Evolutionary conservation across 1,284 basidiomycete species (phyloP).

Genomic region (Anthracocystis walkeri): DNA sequence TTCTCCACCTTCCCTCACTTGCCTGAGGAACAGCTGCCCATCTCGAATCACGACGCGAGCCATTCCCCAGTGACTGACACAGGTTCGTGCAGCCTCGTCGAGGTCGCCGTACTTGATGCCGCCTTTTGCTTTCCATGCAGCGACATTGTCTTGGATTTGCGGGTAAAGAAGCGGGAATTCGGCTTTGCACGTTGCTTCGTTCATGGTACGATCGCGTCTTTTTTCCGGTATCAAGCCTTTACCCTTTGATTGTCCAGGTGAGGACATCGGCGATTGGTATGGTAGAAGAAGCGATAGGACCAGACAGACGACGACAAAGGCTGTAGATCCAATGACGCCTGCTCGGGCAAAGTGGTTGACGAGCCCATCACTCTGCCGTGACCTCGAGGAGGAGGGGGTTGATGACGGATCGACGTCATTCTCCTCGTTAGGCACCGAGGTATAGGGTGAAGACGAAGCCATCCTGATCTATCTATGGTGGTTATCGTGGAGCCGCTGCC

Average conservation of each 20-base stretch:
- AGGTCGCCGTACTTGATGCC: conserved; percentile 38
- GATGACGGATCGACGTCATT: not conserved
- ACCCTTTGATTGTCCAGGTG: not conserved
- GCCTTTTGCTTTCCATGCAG: conserved; percentile 45
- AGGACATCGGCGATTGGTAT: not conserved
- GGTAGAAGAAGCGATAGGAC: conserved; percentile 18
- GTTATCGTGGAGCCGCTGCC: too few species aligned
- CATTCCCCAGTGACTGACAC: conserved; percentile 34
- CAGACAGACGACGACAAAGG: conserved; percentile 25
- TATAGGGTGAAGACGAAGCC: conserved; percentile 26
- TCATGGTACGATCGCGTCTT: conserved; percentile 37
- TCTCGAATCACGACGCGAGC: conserved; percentile 48
- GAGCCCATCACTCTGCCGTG: not conserved
- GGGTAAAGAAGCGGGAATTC: conserved; percentile 58
- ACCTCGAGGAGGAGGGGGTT: conserved; percentile 2
- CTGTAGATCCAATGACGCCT: conserved; percentile 20
- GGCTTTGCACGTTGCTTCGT: conserved; percentile 28
- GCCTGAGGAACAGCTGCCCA: conserved; percentile 48
- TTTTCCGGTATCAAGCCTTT: conserved; percentile 16
- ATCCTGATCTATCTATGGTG: conserved; percentile 1
- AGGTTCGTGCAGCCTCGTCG: conserved; percentile 30
- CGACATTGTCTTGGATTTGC: conserved; percentile 42
- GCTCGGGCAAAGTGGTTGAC: conserved; percentile 13
- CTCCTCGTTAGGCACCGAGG: conserved; percentile 13
- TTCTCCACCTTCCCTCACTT: conserved; percentile 48